A percentile compares a stretch with the other conserved stretches of the same genome.
phyloP scores from a whole-genome alignment of 306 rosid species.

The Sesbania bispinosa region DNA sequence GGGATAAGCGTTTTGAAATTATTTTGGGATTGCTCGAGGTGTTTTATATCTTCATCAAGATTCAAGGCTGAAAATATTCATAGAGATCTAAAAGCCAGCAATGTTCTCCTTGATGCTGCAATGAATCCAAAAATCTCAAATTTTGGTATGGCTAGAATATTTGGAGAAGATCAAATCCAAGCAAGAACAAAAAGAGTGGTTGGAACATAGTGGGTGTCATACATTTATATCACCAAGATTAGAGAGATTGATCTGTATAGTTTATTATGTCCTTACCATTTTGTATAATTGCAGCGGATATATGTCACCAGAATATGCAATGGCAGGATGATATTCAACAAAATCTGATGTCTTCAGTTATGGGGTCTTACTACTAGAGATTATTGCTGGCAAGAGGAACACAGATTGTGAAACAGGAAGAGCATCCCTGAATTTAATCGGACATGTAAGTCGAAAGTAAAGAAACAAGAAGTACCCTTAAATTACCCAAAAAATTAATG shows the following conservation, averaged over 20 bases:
- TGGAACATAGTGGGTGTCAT: constrained; percentile 43
- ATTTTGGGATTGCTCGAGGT: constrained; percentile 39
- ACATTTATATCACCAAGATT: background rate
- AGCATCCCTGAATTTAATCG: constrained; percentile 27
- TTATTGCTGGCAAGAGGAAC: constrained; percentile 30
- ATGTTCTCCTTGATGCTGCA: constrained; percentile 32
- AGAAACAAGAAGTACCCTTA: background rate
- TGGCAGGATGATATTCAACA: constrained; percentile 38
- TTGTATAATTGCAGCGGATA: constrained; percentile 27
- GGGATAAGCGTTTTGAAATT: constrained; percentile 28
- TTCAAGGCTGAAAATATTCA: constrained; percentile 40
- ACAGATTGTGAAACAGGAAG: constrained; percentile 4
- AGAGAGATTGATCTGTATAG: background rate
- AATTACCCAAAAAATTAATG: background rate
- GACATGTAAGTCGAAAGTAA: constrained; percentile 11
- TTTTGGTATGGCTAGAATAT: constrained; percentile 46
- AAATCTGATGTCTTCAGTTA: constrained; percentile 46
- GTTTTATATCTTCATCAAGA: constrained; percentile 46
- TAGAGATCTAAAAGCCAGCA: constrained; percentile 45
- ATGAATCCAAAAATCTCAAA: constrained; percentile 46
- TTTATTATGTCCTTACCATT: background rate
- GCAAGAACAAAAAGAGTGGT: constrained; percentile 36
- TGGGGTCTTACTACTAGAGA: constrained; percentile 40
- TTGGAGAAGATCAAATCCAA: constrained; percentile 31
- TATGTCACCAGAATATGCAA: constrained; percentile 46